Evolutionary conservation across 768 basidiomycete genomes (phyloP), one percentile per base, ranked within the genome.

Genomic region (Tylopilus cervinicoccineus): DNA sequence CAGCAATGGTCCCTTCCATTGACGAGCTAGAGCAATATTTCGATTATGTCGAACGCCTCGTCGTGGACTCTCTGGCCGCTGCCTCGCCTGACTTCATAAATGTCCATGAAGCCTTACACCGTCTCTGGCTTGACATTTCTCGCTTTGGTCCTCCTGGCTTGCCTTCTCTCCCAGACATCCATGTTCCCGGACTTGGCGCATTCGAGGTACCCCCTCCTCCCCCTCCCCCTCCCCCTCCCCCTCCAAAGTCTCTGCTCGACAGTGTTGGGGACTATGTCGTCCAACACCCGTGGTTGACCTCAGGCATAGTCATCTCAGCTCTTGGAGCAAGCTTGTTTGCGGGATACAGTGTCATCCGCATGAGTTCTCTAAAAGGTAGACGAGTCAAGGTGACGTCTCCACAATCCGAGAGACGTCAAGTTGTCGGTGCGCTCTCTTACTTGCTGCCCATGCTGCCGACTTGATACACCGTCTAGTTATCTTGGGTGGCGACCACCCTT

Each of bases 91-190:
- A 80, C 57, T 69, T 88, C 38, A 80, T 83, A 33, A 79, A 75
- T 55, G 70, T 88, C 39, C 78, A 79, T 48, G 84, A 88, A 51
- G 76, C 80, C 26, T 66, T 83, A 19, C 76, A 86, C 54, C 77
- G 81, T 22, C 72, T 91, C 47, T 90, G 86, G 85, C 67, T 79
- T 20, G 89, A 93, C 60, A 79, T 93, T 52, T 76, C 86, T 39
- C 83, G 90, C 48, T 90, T 87, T 63, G 88, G 90, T 20, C 88
- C 86, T 16, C 66, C 71, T 51, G 63, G 65, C n/a, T 50, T 73
- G 12, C 68, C 74, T 19, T 46, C 68, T 41, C 59, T 78, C 19
- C 71, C 73, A 11, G 76, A 78, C 38, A 74, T 89, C 45, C 77
- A 70, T 55, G 68, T 87, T 38, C 83, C 85, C 16, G 76, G 76